Conservation (phyloP, 1,284 basidiomycete genomes). For the Athelia psychrophila region DNA sequence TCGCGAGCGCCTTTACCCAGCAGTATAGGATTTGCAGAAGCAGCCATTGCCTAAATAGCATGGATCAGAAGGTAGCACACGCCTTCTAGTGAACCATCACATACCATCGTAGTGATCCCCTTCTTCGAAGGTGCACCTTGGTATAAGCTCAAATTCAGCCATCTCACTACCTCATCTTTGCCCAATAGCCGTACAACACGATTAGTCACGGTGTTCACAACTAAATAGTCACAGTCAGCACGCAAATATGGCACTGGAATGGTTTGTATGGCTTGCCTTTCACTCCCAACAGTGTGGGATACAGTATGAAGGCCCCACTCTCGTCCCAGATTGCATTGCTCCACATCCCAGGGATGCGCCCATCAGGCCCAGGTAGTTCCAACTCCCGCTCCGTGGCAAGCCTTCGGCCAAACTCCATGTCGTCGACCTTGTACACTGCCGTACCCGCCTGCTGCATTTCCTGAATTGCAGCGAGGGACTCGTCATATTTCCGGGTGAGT, state of each 20-base stretch:
- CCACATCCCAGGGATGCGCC: slow-evolving; percentile 65
- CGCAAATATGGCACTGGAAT: background rate
- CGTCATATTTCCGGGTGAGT: slow-evolving; percentile 91
- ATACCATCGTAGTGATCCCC: slow-evolving; percentile 75
- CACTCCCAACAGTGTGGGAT: slow-evolving; percentile 91
- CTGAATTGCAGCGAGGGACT: slow-evolving; percentile 87
- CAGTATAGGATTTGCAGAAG: slow-evolving; percentile 93
- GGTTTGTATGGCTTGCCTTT: slow-evolving; percentile 61
- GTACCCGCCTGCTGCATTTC: slow-evolving; percentile 98
- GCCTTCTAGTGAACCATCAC: slow-evolving; percentile 21
- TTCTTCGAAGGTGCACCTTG: slow-evolving; percentile 93
- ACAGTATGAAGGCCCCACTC: slow-evolving; percentile 91
- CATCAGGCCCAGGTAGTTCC: slow-evolving; percentile 75
- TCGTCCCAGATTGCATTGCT: slow-evolving; percentile 96
- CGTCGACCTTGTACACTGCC: slow-evolving; percentile 88
- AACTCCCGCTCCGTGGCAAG: slow-evolving; percentile 92
- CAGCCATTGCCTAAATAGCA: slow-evolving; percentile 76
- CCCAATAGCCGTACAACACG: slow-evolving; percentile 89
- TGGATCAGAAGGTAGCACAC: background rate
- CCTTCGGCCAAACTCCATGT: slow-evolving; percentile 99
- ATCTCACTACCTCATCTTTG: slow-evolving; percentile 93
- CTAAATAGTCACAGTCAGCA: slow-evolving; percentile 37
- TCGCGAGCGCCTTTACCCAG: slow-evolving; percentile 82
- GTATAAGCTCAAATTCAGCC: slow-evolving; percentile 86
- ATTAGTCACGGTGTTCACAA: slow-evolving; percentile 94